A percentile compares a stretch with the other conserved stretches of the same genome.
These are phyloP conservation scores for Boletus subluridellus DNA, from an alignment of 1,284 basidiomycete species.

Conservation along the genomic window DNA sequence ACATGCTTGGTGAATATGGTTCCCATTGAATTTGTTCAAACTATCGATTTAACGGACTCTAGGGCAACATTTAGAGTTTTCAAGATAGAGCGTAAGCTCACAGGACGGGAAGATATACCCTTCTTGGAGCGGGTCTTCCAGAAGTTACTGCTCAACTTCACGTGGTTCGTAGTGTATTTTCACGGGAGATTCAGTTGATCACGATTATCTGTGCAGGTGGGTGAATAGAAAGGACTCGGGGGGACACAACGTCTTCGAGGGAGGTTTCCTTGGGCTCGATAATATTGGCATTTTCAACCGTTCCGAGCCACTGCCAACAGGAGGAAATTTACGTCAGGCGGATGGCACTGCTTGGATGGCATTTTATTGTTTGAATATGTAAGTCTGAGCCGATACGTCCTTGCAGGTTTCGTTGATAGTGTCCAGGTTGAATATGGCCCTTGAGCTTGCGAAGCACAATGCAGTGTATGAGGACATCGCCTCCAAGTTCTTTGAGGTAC, in stretches of 20 bases:
- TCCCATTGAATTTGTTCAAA: background rate
- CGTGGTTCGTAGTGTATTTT: conserved; percentile 58
- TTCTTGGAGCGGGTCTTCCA: conserved; percentile 99
- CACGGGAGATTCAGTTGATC: background rate
- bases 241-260: conserved; percentile 96
- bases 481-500: conserved; percentile 94
- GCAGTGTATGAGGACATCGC: conserved; percentile 98
- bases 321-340: conserved; percentile 88
- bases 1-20: conserved; percentile 75
- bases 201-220: conserved; percentile 61
- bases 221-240: conserved; percentile 96
- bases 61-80: conserved; percentile 96
- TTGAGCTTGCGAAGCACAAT: conserved; percentile 98
- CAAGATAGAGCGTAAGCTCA: conserved; percentile 96
- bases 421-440: conserved; percentile 86
- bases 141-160: conserved; percentile 95
- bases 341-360: conserved; percentile 99
- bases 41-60: background rate
- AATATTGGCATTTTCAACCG: conserved; percentile 99
- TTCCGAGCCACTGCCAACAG: conserved; percentile 92
- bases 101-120: conserved; percentile 83
- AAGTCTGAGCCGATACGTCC: conserved; percentile 22
- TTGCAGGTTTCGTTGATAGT: conserved; percentile 2
- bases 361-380: conserved; percentile 97
- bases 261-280: conserved; percentile 95